These are phyloP conservation scores for Cruciata laevipes DNA, from an alignment of 257 asterid genomes.

Conservation along the genomic window DNA sequence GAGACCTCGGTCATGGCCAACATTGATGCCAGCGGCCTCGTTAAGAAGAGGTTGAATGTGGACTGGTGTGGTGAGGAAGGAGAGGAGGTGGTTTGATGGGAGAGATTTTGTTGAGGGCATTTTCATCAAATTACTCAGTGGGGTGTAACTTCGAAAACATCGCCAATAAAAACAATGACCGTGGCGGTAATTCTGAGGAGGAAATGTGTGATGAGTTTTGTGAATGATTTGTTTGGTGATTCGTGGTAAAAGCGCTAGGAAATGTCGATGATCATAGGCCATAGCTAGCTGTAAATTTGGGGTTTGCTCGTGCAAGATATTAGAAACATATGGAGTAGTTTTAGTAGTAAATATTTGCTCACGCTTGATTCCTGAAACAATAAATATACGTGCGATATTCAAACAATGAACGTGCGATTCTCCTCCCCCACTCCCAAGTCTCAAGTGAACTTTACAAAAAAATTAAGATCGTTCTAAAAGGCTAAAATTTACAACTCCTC, in stretches of 20 bases:
- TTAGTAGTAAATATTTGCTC: too few relatives aligned
- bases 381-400: too few relatives aligned
- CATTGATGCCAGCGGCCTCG: conserved; percentile 37
- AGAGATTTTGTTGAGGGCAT: conserved; percentile 22
- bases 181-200: conserved; percentile 17
- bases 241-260: not conserved
- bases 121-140: conserved; percentile 12
- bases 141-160: conserved; percentile 8
- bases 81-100: conserved; percentile 21
- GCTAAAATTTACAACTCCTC: too few relatives aligned
- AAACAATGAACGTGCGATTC: too few relatives aligned
- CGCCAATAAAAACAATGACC: not conserved
- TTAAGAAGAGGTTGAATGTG: conserved; percentile 5
- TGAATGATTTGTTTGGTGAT: conserved; percentile 28
- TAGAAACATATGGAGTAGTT: too few relatives aligned
- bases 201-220: conserved; percentile 35
- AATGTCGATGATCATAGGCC: too few relatives aligned
- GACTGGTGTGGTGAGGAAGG: not conserved
- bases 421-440: too few relatives aligned
- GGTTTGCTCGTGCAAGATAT: not conserved
- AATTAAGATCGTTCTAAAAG: too few relatives aligned
- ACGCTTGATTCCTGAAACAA: too few relatives aligned
- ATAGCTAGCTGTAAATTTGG: not conserved
- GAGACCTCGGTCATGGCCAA: conserved; percentile 69
- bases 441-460: too few relatives aligned